These are phyloP conservation scores for Fusarium sp. DNA, from an alignment of 2,329 filamentous ascomycete species.

Conservation along the genomic window DNA sequence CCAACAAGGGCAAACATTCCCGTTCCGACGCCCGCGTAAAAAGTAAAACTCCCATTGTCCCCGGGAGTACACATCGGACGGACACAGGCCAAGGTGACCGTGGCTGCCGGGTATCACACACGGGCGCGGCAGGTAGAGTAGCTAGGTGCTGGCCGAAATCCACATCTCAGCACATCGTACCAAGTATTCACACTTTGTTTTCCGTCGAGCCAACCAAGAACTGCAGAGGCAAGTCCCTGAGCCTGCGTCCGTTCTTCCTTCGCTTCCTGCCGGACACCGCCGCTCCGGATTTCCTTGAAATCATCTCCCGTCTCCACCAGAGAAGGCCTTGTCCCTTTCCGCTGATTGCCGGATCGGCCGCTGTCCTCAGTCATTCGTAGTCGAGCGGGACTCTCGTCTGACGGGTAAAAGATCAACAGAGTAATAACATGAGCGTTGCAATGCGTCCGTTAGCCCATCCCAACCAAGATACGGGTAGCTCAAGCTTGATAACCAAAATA, in stretches of 20 bases:
- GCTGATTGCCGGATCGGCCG: constrained; percentile 8
- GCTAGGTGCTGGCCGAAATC: constrained; percentile 19
- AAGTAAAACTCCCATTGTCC: constrained; percentile 22
- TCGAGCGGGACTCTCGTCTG: constrained; percentile 3
- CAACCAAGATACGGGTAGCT: constrained; percentile 1
- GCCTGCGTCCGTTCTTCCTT: constrained; percentile 17
- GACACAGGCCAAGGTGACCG: constrained; percentile 12
- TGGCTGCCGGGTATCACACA: constrained; percentile 17
- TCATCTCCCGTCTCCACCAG: constrained; percentile 1
- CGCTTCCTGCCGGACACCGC: constrained; percentile 32
- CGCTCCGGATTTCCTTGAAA: constrained; percentile 17
- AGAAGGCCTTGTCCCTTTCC: constrained; percentile 11
- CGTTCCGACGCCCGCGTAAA: constrained; percentile 38
- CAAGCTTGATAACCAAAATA: constrained; percentile 29
- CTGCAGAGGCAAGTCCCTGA: constrained; percentile 23
- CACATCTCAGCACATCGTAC: constrained; percentile 28
- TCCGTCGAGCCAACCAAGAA: constrained; percentile 20
- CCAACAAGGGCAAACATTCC: constrained; percentile 21
- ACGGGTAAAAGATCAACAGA: constrained; percentile 12
- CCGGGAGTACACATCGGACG: constrained; percentile 23
- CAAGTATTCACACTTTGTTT: background rate
- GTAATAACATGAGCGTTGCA: constrained; percentile 3
- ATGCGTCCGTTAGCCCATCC: constrained; percentile 1
- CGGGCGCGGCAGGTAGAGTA: constrained; percentile 30
- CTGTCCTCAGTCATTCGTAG: constrained; percentile 6